Evolutionary conservation across 805 yeast species (phyloP).

Genomic region (Candida boidinii): DNA sequence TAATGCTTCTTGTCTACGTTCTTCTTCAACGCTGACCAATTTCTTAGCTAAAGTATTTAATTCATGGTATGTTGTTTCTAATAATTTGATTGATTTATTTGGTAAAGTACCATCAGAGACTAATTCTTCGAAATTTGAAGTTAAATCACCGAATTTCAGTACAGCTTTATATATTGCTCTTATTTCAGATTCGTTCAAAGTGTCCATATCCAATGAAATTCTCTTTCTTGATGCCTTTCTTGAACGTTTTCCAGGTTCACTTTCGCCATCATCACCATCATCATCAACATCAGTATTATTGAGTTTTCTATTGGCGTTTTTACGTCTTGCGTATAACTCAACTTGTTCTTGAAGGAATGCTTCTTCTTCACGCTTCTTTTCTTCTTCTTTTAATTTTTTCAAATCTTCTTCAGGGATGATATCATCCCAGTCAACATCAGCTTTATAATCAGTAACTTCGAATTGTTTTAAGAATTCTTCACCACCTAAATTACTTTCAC

Average conservation of each 20-base stretch:
- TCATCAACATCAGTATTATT: slow-evolving; percentile 32
- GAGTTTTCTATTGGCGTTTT: slow-evolving; percentile 54
- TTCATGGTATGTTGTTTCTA: slow-evolving; percentile 71
- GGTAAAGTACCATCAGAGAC: slow-evolving; percentile 87
- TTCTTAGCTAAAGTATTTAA: slow-evolving; percentile 54
- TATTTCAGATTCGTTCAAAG: slow-evolving; percentile 76
- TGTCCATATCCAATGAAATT: slow-evolving; percentile 32
- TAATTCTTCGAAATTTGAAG: slow-evolving; percentile 71
- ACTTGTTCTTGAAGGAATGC: slow-evolving; percentile 82
- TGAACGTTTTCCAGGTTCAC: slow-evolving; percentile 26
- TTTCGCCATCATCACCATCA: slow-evolving; percentile 30
- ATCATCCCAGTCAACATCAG: slow-evolving; percentile 98
- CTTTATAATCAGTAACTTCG: slow-evolving; percentile 97
- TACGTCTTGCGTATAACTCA: slow-evolving; percentile 75
- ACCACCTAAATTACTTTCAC: slow-evolving; percentile 96
- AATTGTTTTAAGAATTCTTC: slow-evolving; percentile 96
- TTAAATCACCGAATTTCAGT: slow-evolving; percentile 71
- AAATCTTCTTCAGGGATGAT: slow-evolving; percentile 94
- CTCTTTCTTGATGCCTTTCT: slow-evolving; percentile 25
- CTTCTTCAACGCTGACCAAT: slow-evolving; percentile 57
- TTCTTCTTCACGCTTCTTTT: slow-evolving; percentile 78
- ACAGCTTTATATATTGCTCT: slow-evolving; percentile 80
- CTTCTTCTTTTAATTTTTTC: slow-evolving; percentile 82
- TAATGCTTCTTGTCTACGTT: slow-evolving; percentile 44
- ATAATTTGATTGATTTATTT: slow-evolving; percentile 70